A percentile compares a stretch with the other conserved stretches of the same genome.
phyloP scores from a whole-genome alignment of 371 early-diverging fungal species.

The Thermomucor indicae-seudaticae region DNA sequence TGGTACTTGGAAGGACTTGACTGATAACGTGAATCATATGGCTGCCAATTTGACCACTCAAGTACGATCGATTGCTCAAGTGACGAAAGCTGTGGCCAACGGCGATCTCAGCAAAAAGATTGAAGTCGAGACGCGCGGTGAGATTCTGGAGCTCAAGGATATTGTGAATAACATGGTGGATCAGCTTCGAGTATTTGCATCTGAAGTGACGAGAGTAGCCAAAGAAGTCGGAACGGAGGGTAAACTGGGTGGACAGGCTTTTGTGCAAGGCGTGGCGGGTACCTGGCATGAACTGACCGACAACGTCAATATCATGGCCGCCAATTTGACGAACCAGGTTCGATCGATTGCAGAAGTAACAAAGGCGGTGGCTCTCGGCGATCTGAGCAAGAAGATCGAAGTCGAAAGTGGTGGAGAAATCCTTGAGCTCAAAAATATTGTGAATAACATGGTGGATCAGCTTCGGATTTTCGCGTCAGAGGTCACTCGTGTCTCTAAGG shows the following conservation, averaged over 20 bases:
- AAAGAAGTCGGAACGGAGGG: slow-evolving; percentile 61
- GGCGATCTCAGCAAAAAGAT: slow-evolving; percentile 65
- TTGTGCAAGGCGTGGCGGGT: slow-evolving; percentile 48
- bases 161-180: slow-evolving; percentile 74
- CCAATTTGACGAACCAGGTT: slow-evolving; percentile 61
- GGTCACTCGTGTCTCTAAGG: slow-evolving; percentile 42
- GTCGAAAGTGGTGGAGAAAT: slow-evolving; percentile 48
- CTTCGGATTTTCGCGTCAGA: slow-evolving; percentile 42
- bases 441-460: slow-evolving; percentile 56
- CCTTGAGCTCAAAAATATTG: slow-evolving; percentile 32
- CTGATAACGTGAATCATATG: slow-evolving; percentile 59
- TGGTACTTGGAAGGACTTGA: slow-evolving; percentile 48
- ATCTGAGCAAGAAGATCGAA: slow-evolving; percentile 41
- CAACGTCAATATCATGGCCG: slow-evolving; percentile 65
- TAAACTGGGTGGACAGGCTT: slow-evolving; percentile 50
- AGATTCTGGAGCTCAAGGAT: slow-evolving; percentile 65
- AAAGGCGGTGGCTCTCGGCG: slow-evolving; percentile 50
- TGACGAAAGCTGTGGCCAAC: slow-evolving; percentile 57
- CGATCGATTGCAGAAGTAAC: slow-evolving; percentile 57
- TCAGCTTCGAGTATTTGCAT: slow-evolving; percentile 48
- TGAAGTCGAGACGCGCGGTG: slow-evolving; percentile 63
- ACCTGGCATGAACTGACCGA: slow-evolving; percentile 62
- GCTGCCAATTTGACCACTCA: slow-evolving; percentile 44
- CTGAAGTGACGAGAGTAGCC: slow-evolving; percentile 59
- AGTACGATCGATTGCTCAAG: slow-evolving; percentile 60